Evolutionary conservation across 1,284 basidiomycete genomes (phyloP).

Genomic region (Puccinia triticina): DNA sequence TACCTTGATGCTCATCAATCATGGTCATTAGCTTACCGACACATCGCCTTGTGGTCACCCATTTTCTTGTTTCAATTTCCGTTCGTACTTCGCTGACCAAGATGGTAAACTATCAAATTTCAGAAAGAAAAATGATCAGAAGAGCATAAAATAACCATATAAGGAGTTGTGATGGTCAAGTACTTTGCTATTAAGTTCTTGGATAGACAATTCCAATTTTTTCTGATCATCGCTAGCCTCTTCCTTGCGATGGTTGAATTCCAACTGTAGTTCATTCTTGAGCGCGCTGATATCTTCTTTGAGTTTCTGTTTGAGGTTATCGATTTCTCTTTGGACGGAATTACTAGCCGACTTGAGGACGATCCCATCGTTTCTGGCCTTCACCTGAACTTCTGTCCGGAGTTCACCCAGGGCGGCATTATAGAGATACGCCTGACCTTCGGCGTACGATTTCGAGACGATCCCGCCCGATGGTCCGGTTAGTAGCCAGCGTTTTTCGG

Average conservation of each 20-base stretch:
- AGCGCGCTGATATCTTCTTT: slow-evolving; percentile 87
- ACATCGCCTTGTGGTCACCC: slow-evolving; percentile 84
- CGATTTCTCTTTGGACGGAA: slow-evolving; percentile 82
- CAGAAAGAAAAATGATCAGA: background rate
- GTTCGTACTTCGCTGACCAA: slow-evolving; percentile 76
- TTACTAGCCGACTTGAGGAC: slow-evolving; percentile 74
- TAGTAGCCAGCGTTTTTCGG: slow-evolving; percentile 38
- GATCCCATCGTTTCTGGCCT: slow-evolving; percentile 81
- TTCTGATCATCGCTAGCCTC: slow-evolving; percentile 88
- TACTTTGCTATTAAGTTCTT: slow-evolving; percentile 65
- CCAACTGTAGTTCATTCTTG: slow-evolving; percentile 97
- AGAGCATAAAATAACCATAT: background rate
- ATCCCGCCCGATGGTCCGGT: slow-evolving; percentile 44
- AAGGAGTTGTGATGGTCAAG: slow-evolving; percentile 30
- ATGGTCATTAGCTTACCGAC: slow-evolving; percentile 68
- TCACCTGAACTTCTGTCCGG: slow-evolving; percentile 80
- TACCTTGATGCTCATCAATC: slow-evolving; percentile 64
- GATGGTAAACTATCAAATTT: slow-evolving; percentile 69
- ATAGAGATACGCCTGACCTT: slow-evolving; percentile 82
- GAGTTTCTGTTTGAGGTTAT: slow-evolving; percentile 83
- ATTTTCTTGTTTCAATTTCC: slow-evolving; percentile 82
- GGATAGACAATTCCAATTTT: slow-evolving; percentile 80
- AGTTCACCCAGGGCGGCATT: slow-evolving; percentile 89
- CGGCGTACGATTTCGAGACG: slow-evolving; percentile 46
- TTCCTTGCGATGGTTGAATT: slow-evolving; percentile 89